Base-by-base conservation (phyloP, 2,329 filamentous ascomycete genomes). In the Corniculantispora saksenae region DNA sequence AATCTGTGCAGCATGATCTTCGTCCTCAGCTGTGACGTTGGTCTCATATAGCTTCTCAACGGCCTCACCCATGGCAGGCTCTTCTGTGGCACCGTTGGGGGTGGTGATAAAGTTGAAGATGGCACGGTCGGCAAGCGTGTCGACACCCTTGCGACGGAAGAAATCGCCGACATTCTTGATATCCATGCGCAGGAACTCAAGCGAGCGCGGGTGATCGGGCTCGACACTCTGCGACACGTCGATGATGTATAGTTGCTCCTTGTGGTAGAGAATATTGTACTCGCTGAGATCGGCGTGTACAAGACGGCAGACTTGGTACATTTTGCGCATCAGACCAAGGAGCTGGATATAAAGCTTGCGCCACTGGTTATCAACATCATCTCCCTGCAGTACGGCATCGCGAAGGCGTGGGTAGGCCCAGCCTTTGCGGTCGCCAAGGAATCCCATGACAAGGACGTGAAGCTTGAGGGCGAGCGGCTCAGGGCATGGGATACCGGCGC, bases 161-260 rank as follows among this genome's bases (percentile, higher is more conserved):
- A 97, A 99, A 76, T 97, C 93, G 25, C 89, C 91, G 1, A 97
- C 88, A 74, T 99, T 99, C 83, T 97, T 98, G 78, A 99, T 93
- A 75, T 99, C 95, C 94, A 97, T 98, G 40, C 95, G 89, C 71
- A 99, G 79, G 75, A 99, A 99, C 75, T 98, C 94, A 35, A 97
- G 84, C 2, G 92, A 94, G 65, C 92, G 87, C 0, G 95, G 95
- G 77, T 99, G 95, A 71, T 98, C 94, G 70, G 96, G 94, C 81
- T 98, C 96, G 23, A 99, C 95, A 74, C 91, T 95, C 80, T 99
- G 95, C 64, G 93, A 97, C 51, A 99, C 95, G 78, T 99, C 95
- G 76, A 99, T 99, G 73, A 99, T 91, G 82, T 92, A 97, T 0
- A 97, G 86, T 71, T 87, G 88, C 66, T 87, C 83, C 64, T 93